Evolutionary conservation across 1,139 yeast genomes (phyloP).

Genomic region (Geotrichum bryndzae): DNA sequence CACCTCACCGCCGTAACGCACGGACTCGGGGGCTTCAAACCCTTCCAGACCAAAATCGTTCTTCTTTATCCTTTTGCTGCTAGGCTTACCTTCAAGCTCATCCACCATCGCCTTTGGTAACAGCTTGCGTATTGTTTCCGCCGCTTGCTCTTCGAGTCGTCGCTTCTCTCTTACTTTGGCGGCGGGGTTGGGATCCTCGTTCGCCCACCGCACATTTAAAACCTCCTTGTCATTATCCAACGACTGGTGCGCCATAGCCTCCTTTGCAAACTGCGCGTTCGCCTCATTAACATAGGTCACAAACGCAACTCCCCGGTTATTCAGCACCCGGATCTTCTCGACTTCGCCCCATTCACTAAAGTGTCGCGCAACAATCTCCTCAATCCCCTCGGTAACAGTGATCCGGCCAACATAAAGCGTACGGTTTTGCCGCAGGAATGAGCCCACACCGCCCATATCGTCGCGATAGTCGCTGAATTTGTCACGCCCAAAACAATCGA

Average conservation of each 20-base stretch:
- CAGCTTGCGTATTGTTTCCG: conserved; percentile 35
- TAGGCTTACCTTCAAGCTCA: conserved; percentile 26
- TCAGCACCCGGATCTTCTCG: conserved; percentile 57
- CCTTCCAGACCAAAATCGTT: conserved; percentile 24
- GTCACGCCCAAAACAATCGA: conserved; percentile 92
- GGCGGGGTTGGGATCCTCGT: conserved; percentile 75
- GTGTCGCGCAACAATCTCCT: conserved; percentile 43
- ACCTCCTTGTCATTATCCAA: conserved; percentile 55
- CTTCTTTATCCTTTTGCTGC: not conserved
- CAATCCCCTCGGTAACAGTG: conserved; percentile 34
- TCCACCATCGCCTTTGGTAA: conserved; percentile 31
- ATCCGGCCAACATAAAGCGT: conserved; percentile 78
- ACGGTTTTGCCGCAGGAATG: conserved; percentile 61
- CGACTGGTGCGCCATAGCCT: conserved; percentile 82
- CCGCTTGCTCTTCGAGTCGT: conserved; percentile 38
- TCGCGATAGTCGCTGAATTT: conserved; percentile 77
- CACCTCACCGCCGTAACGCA: conserved; percentile 22
- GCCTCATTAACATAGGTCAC: conserved; percentile 61
- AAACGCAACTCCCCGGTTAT: conserved; percentile 68
- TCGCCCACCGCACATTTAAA: conserved; percentile 79
- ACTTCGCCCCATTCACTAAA: conserved; percentile 76
- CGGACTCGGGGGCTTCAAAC: conserved; percentile 25
- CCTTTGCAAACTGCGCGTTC: conserved; percentile 90
- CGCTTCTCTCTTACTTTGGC: conserved; percentile 49
- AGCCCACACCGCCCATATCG: conserved; percentile 93